Evolutionary conservation across 2,329 filamentous ascomycete genomes (phyloP).

Genomic region (Microsporum ferrugineum): DNA sequence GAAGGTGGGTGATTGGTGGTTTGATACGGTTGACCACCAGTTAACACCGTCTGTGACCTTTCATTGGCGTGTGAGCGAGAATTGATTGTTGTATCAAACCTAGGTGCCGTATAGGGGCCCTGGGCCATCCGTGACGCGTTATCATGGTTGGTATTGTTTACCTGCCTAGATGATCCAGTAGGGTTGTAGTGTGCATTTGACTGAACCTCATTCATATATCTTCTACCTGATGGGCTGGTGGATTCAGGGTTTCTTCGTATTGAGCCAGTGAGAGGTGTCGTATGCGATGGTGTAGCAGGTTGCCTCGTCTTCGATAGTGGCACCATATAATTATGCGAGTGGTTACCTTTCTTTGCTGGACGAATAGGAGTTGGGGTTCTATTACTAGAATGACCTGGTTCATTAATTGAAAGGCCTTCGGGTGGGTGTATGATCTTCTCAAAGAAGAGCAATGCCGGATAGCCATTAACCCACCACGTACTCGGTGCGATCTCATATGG

Average conservation of each 20-base stretch:
- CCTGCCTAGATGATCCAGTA: no score
- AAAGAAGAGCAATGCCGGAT: conserved; percentile 25
- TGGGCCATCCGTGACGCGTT: background rate
- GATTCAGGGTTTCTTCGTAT: no score
- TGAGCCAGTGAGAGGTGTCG: background rate
- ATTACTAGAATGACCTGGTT: background rate
- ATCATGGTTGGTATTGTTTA: no score
- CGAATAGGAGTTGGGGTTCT: no score
- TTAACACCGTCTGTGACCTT: background rate
- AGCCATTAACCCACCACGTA: conserved; percentile 16
- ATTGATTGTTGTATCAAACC: background rate
- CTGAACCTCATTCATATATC: no score
- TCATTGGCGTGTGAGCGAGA: background rate
- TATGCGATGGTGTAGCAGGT: background rate
- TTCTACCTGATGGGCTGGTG: background rate
- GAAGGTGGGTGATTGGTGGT: background rate
- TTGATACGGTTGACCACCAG: background rate
- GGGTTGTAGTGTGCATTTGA: no score
- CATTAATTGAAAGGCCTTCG: background rate
- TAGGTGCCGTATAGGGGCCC: background rate
- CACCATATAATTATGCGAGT: background rate
- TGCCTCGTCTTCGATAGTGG: background rate
- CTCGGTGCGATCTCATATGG: conserved; percentile 18
- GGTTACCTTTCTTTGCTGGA: background rate
- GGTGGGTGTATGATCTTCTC: conserved; percentile 18